Percentiles rank a stretch among this genome's conserved stretches.
Conservation (phyloP, 352 stramenopile species). For the Phytophthora palmivora region DNA sequence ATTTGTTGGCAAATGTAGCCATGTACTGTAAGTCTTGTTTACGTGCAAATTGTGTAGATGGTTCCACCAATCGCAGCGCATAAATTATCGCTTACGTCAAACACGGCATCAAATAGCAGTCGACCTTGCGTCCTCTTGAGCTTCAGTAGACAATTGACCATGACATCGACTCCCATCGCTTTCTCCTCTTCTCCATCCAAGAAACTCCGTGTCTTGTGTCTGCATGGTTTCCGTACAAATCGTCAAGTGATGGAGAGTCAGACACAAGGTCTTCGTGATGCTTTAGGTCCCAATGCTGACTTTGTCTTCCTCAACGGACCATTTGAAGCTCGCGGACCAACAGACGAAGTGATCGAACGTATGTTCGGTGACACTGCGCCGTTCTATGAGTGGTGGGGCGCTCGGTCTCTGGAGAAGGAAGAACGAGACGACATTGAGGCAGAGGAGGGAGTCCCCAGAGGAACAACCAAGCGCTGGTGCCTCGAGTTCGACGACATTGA, state of each 20-base stretch:
- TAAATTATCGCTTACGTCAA: too few species aligned
- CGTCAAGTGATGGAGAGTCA: conserved; percentile 76
- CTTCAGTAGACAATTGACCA: too few species aligned
- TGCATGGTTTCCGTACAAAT: conserved; percentile 82
- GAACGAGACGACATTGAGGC: conserved; percentile 49
- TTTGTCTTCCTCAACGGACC: conserved; percentile 77
- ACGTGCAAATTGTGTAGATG: too few species aligned
- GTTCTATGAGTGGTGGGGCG: conserved; percentile 84
- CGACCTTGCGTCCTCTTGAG: too few species aligned
- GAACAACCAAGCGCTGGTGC: conserved; percentile 32
- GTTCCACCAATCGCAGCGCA: too few species aligned
- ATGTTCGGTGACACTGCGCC: conserved; percentile 62
- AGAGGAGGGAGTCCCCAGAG: conserved; percentile 29
- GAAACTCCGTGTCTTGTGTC: conserved; percentile 72
- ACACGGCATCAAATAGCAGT: too few species aligned
- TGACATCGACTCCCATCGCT: not conserved
- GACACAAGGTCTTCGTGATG: conserved; percentile 58
- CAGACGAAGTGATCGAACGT: conserved; percentile 58
- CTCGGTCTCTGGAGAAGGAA: conserved; percentile 49
- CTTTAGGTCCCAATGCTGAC: conserved; percentile 65
- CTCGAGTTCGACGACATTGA: conserved; percentile 51
- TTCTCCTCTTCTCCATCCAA: conserved; percentile 9
- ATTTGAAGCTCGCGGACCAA: conserved; percentile 60
- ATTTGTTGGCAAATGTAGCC: too few species aligned
- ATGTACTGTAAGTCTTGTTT: too few species aligned